Conservation (phyloP, 441 rosid species). For the Erodium moschatum region DNA sequence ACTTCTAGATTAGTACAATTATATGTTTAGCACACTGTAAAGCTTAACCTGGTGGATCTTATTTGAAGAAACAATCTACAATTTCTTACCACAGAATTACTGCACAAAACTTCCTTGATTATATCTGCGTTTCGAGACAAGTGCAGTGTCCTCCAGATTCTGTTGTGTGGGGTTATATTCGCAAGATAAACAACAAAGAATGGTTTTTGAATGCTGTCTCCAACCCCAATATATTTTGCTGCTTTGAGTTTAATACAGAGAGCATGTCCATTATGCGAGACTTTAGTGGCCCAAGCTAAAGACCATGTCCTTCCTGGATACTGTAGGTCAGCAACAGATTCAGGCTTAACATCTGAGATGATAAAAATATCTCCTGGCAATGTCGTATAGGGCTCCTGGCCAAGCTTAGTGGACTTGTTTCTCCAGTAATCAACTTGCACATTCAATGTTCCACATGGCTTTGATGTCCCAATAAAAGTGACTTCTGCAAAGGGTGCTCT, state of each 20-base stretch:
- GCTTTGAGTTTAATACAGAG: not conserved
- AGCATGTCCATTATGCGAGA: not conserved
- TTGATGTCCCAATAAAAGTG: conserved; percentile 2
- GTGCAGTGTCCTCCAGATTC: conserved; percentile 10
- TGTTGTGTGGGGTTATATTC: conserved; percentile 5
- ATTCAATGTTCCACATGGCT: not conserved
- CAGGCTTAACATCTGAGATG: conserved; percentile 1
- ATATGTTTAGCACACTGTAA: not conserved
- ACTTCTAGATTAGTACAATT: not conserved
- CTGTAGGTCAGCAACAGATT: not conserved
- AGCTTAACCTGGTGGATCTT: not conserved
- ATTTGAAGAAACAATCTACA: not conserved
- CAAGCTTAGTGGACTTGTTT: not conserved
- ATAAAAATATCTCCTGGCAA: conserved; percentile 5
- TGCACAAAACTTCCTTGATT: conserved; percentile 3
- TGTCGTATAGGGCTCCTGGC: not conserved
- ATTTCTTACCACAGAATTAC: conserved; percentile 10
- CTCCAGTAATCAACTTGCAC: not conserved
- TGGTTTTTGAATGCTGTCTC: not conserved
- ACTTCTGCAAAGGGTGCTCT: not conserved
- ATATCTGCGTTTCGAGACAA: not conserved
- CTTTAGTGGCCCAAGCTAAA: conserved; percentile 7
- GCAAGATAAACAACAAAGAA: not conserved
- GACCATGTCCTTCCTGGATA: conserved; percentile 7
- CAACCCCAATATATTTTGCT: not conserved